A percentile compares a stretch with the other conserved stretches of the same genome.
phyloP scores from a whole-genome alignment of 345 rosid genomes.

The Eucalyptus polybractea region DNA sequence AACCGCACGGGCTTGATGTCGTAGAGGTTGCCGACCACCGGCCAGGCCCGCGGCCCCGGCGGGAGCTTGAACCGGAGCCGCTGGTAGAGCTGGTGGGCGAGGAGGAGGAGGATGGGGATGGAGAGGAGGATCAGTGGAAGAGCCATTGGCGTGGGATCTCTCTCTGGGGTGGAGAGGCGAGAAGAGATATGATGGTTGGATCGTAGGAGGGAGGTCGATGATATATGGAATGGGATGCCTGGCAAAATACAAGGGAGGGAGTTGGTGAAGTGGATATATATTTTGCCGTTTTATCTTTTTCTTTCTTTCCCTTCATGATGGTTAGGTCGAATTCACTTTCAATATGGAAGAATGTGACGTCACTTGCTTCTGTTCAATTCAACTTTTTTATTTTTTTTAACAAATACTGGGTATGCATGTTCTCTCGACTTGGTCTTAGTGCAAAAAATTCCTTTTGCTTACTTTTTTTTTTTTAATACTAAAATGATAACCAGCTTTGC shows the following conservation, averaged over 20 bases:
- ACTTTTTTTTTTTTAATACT: neutral
- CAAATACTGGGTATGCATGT: neutral
- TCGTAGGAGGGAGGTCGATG: neutral
- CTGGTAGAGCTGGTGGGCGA: slow-evolving; percentile 10
- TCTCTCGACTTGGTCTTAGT: neutral
- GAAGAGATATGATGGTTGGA: neutral
- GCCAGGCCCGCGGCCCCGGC: slow-evolving; percentile 81
- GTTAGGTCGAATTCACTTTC: neutral
- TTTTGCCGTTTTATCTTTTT: neutral
- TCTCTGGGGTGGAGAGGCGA: neutral
- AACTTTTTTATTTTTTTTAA: neutral
- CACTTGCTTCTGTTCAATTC: neutral
- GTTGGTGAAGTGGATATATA: neutral
- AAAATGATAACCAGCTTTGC: neutral
- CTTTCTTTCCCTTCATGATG: neutral
- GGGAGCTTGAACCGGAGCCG: slow-evolving; percentile 60
- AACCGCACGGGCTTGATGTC: slow-evolving; percentile 81
- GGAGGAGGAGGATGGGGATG: neutral
- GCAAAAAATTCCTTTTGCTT: neutral
- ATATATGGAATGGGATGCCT: neutral
- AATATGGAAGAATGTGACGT: neutral
- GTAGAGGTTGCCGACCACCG: slow-evolving; percentile 82
- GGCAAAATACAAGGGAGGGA: neutral
- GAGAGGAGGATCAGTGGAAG: neutral
- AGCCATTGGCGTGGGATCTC: neutral